Evolutionary conservation across 768 basidiomycete species (phyloP), one percentile per base, ranked within the genome.

Genomic region (Boletus vermiculosoides): DNA sequence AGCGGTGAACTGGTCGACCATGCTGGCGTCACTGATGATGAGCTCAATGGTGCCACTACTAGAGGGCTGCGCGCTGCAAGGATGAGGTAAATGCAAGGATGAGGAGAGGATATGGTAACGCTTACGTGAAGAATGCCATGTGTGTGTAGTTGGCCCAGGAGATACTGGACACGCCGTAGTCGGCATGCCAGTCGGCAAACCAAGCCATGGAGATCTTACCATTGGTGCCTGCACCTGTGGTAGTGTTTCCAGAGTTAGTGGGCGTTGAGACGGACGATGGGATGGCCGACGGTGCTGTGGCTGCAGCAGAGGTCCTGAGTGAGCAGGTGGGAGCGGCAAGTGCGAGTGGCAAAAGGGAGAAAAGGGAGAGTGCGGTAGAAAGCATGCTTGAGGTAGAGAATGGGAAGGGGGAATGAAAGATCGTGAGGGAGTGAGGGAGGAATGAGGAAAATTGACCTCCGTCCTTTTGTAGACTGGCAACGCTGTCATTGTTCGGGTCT

Each of bases 111-210:
- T 7, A 36, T 4, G 22, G 0, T 10, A 22, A 6, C 9, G 47
- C 58, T 52, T n/a, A 66, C 66, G 90, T 89, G 4, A 89, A 79
- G 70, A 87, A 92, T 12, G 82, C 82, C 59, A 88, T 69, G 52
- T 83, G 77, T 3, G 82, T 89, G 71, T 90, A 91, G 71, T 80
- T 81, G 5, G 68, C 66, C 89, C 89, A 92, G 56, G 76, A 77
- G 62, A 92, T 77, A 41, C 80, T 74, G 25, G 76, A 72, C 28
- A 86, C 74, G 1, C 80, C 73, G 0, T 72, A 73, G 33, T 71
- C 61, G 25, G 80, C 69, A 65, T 87, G 84, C 84, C 84, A 92
- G 45, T 84, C 83, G 30, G 87, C 83, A 62, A 78, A 89, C 88
- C 88, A 91, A 16, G 84, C 77, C 46, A 81, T 74, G n/a, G 84